Evolutionary conservation across 2,329 filamentous ascomycete genomes (phyloP).

Genomic region (Metarhizium rileyi): DNA sequence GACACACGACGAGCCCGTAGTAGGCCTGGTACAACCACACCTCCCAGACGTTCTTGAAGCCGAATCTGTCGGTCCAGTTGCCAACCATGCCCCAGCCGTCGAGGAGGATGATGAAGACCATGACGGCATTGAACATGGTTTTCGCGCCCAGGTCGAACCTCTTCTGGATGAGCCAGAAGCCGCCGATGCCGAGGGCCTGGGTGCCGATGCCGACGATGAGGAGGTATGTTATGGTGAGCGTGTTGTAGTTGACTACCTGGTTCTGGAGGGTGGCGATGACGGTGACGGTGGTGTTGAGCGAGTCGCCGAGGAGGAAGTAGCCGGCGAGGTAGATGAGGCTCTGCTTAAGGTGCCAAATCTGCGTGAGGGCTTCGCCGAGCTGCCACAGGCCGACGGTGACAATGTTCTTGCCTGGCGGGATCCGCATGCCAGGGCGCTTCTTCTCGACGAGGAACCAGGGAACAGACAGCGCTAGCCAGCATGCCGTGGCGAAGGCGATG

Average conservation of each 20-base stretch:
- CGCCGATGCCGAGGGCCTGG: constrained; percentile 52
- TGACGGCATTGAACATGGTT: constrained; percentile 58
- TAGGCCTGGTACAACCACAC: constrained; percentile 39
- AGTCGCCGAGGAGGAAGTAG: constrained; percentile 62
- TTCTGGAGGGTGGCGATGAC: constrained; percentile 59
- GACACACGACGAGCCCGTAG: constrained; percentile 57
- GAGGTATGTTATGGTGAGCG: constrained; percentile 54
- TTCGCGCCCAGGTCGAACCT: constrained; percentile 51
- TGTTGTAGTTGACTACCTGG: constrained; percentile 53
- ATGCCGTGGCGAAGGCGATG: constrained; percentile 53
- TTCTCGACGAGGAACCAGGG: constrained; percentile 62
- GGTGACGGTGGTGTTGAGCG: constrained; percentile 60
- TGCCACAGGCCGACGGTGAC: constrained; percentile 54
- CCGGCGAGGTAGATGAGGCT: constrained; percentile 55
- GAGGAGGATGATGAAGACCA: constrained; percentile 50
- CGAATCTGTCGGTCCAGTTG: constrained; percentile 34
- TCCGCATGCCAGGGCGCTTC: constrained; percentile 44
- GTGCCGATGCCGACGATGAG: constrained; percentile 56
- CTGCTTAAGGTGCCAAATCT: constrained; percentile 57
- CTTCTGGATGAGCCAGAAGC: constrained; percentile 52
- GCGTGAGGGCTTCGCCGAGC: constrained; percentile 43
- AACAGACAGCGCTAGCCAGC: constrained; percentile 53
- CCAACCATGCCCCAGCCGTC: constrained; percentile 39
- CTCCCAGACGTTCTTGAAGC: constrained; percentile 36
- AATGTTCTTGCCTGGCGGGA: constrained; percentile 32